Evolutionary conservation across 1,139 yeast genomes (phyloP).

Genomic region (Pichia sp.): DNA sequence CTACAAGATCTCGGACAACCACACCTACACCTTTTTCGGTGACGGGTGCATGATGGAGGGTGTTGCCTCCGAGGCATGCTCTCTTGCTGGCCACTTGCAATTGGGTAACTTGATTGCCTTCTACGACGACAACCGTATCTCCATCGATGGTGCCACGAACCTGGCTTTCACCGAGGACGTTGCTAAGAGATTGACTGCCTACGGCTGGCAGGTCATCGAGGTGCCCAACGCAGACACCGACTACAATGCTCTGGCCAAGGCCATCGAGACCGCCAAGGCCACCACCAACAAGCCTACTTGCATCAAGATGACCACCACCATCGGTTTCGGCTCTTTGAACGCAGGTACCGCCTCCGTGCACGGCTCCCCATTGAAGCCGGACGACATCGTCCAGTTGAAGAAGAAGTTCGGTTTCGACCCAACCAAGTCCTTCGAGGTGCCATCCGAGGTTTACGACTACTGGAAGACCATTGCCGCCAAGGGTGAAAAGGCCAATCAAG

Average conservation of each 20-base stretch:
- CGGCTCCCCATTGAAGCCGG: constrained; percentile 95
- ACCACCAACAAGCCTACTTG: constrained; percentile 79
- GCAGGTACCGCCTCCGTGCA: constrained; percentile 93
- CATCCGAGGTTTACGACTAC: constrained; percentile 75
- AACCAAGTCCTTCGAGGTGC: constrained; percentile 70
- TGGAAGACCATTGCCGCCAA: constrained; percentile 57
- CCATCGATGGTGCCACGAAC: constrained; percentile 92
- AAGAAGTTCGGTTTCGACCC: constrained; percentile 86
- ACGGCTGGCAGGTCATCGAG: constrained; percentile 88
- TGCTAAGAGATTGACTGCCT: constrained; percentile 75
- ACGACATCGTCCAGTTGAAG: constrained; percentile 88
- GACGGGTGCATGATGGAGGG: constrained; percentile 99
- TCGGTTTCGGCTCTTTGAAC: constrained; percentile 87
- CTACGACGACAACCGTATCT: constrained; percentile 96
- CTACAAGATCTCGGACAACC: constrained; percentile 61
- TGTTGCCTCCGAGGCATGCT: constrained; percentile 89
- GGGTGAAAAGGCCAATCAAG: constrained; percentile 61
- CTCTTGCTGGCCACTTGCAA: constrained; percentile 95
- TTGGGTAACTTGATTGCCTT: constrained; percentile 91
- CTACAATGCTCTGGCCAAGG: constrained; percentile 64
- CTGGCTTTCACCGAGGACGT: constrained; percentile 97
- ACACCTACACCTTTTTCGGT: constrained; percentile 81
- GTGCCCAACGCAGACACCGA: constrained; percentile 83
- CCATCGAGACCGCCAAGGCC: constrained; percentile 68
- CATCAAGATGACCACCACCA: constrained; percentile 84